Conservation (phyloP, 805 yeast species). For the Yamadazyma endophytica region DNA sequence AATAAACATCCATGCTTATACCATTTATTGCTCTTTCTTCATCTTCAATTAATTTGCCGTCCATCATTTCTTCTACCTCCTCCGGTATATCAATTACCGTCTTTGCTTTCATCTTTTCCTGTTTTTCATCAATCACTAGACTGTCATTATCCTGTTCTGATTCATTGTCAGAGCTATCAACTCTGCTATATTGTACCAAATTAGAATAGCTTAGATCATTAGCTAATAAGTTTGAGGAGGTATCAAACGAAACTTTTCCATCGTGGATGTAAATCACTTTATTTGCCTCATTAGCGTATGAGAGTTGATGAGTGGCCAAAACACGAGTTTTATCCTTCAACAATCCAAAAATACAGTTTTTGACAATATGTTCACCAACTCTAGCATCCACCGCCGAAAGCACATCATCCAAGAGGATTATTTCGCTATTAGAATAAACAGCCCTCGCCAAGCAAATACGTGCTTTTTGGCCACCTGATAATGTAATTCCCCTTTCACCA, state of each 20-base stretch:
- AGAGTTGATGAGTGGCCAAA: constrained; percentile 33
- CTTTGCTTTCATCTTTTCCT: constrained; percentile 1
- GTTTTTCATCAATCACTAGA: constrained; percentile 1
- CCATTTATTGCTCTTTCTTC: constrained; percentile 35
- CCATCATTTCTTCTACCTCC: constrained; percentile 1
- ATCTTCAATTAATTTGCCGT: constrained; percentile 30
- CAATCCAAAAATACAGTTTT: constrained; percentile 22
- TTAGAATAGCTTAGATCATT: not conserved
- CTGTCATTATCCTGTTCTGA: not conserved
- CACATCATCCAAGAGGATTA: constrained; percentile 29
- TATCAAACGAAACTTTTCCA: constrained; percentile 23
- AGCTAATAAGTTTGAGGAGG: constrained; percentile 6
- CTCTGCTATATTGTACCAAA: not conserved
- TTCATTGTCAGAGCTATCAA: constrained; percentile 1
- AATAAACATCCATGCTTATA: constrained; percentile 32
- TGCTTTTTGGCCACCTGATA: constrained; percentile 36
- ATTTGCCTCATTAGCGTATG: constrained; percentile 27
- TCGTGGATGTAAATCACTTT: constrained; percentile 16
- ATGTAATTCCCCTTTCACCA: constrained; percentile 33
- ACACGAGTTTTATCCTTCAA: constrained; percentile 26
- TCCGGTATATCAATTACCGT: not conserved
- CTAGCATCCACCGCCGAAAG: constrained; percentile 34
- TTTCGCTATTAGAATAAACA: constrained; percentile 26
- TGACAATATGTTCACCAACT: constrained; percentile 33
- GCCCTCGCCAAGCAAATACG: constrained; percentile 31